A percentile compares a stretch with the other conserved stretches of the same genome.
phyloP scores from a whole-genome alignment of 2,329 filamentous ascomycete genomes.

The Verruconis gallopava region DNA sequence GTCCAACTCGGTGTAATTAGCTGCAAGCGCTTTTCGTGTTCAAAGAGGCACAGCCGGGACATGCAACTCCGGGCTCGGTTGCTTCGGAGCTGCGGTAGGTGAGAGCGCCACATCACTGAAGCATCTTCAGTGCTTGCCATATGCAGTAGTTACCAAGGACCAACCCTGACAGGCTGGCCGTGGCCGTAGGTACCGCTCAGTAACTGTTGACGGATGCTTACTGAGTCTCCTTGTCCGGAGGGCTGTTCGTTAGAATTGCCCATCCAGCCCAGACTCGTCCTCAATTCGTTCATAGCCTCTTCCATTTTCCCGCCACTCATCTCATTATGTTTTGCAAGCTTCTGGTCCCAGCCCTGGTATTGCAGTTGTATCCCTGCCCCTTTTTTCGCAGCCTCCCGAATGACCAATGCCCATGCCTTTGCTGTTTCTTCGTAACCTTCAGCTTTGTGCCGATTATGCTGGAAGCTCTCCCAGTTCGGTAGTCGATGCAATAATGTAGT shows the following conservation, averaged over 20 bases:
- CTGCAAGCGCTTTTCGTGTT: too few species aligned
- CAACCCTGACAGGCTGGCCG: slow-evolving; percentile 39
- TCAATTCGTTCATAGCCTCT: slow-evolving; percentile 65
- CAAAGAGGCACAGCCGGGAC: too few species aligned
- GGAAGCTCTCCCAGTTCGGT: slow-evolving; percentile 79
- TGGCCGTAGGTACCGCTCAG: slow-evolving; percentile 28
- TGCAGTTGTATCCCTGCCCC: slow-evolving; percentile 83
- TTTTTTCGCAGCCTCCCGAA: slow-evolving; percentile 80
- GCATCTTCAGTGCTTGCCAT: too few species aligned
- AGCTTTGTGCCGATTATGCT: slow-evolving; percentile 85
- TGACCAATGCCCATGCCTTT: slow-evolving; percentile 82
- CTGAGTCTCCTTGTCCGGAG: slow-evolving; percentile 25
- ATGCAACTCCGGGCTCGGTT: too few species aligned
- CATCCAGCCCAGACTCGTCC: slow-evolving; percentile 67
- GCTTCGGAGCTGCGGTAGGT: too few species aligned
- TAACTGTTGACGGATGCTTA: slow-evolving; percentile 37
- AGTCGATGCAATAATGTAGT: slow-evolving; percentile 83
- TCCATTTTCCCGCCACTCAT: slow-evolving; percentile 71
- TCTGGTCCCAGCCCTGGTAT: slow-evolving; percentile 85
- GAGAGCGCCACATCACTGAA: too few species aligned
- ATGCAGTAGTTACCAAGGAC: slow-evolving; percentile 37
- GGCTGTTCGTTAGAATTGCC: slow-evolving; percentile 26
- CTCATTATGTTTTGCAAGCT: slow-evolving; percentile 74
- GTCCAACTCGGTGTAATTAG: too few species aligned
- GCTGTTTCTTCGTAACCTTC: slow-evolving; percentile 94